phyloP scores from a whole-genome alignment of 2,329 filamentous ascomycete species.

The Hymenoscyphus repandus region DNA sequence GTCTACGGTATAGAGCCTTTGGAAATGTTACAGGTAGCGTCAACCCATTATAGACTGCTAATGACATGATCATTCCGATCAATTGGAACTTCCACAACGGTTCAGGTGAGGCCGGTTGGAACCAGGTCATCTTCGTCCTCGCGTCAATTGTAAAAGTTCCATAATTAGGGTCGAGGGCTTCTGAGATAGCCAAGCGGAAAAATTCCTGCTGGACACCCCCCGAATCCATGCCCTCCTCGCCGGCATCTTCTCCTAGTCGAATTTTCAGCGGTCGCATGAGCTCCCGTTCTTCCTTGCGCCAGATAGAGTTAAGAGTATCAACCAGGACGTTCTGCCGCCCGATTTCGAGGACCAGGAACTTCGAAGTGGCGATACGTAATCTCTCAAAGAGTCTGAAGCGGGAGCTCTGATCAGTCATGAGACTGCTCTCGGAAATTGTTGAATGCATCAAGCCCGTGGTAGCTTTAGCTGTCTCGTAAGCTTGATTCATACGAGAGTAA shows the following conservation, averaged over 20 bases:
- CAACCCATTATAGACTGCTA: slow-evolving; percentile 89
- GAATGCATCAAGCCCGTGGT: slow-evolving; percentile 50
- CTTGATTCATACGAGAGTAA: slow-evolving; percentile 76
- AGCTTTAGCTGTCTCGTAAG: slow-evolving; percentile 65
- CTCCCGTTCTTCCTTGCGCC: slow-evolving; percentile 78
- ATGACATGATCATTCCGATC: slow-evolving; percentile 77
- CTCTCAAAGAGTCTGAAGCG: slow-evolving; percentile 57
- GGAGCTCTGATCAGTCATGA: slow-evolving; percentile 53
- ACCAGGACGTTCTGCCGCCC: slow-evolving; percentile 61
- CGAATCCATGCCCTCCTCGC: slow-evolving; percentile 87
- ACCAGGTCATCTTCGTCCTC: slow-evolving; percentile 78
- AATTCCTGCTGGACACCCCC: slow-evolving; percentile 97
- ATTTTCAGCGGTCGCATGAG: slow-evolving; percentile 83
- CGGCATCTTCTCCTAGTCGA: slow-evolving; percentile 72
- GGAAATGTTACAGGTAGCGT: slow-evolving; percentile 90
- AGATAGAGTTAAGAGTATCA: slow-evolving; percentile 82
- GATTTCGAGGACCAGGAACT: slow-evolving; percentile 66
- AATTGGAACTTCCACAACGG: slow-evolving; percentile 88
- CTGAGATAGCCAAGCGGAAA: slow-evolving; percentile 76
- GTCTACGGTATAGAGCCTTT: slow-evolving; percentile 72
- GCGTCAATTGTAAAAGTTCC: slow-evolving; percentile 77
- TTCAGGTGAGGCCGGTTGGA: slow-evolving; percentile 74
- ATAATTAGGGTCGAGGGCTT: slow-evolving; percentile 72
- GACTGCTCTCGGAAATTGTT: slow-evolving; percentile 46
- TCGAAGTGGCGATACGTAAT: slow-evolving; percentile 61